Evolutionary conservation across 169 alveolate genomes (phyloP).

Genomic region (Amoebophrya sp.): DNA sequence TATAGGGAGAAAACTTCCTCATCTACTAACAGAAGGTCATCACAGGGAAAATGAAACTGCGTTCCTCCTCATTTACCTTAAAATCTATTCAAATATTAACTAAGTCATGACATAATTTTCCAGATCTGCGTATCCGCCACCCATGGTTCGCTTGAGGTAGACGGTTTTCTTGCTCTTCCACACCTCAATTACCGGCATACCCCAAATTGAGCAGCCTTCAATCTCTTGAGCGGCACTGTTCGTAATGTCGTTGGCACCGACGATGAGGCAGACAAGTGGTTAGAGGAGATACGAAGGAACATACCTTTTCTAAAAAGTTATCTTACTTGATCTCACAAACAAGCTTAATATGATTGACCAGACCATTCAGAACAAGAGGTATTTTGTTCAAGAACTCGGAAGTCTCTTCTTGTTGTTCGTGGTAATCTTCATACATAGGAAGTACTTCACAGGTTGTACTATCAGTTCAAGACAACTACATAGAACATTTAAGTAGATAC

Average conservation of each 20-base stretch:
- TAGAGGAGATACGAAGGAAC: no score
- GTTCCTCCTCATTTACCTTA: conserved; percentile 18
- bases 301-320: no score
- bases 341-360: no score
- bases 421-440: no score
- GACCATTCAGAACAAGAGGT: no score
- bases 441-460: no score
- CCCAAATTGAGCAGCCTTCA: conserved; percentile 67
- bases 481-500: no score
- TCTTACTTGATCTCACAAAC: no score
- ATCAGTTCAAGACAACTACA: no score
- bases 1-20: background rate
- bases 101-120: conserved; percentile 51
- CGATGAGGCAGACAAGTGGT: conserved; percentile 40
- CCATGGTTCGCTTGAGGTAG: conserved; percentile 70
- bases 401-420: no score
- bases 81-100: background rate
- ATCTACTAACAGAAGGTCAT: background rate
- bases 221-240: conserved; percentile 45
- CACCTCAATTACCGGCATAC: conserved; percentile 85
- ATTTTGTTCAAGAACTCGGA: no score
- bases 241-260: conserved; percentile 45
- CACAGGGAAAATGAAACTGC: background rate
- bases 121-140: conserved; percentile 77
- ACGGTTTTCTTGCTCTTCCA: conserved; percentile 74